Conservation (phyloP, 495 filamentous ascomycete species). For the Letharia columbiana region DNA sequence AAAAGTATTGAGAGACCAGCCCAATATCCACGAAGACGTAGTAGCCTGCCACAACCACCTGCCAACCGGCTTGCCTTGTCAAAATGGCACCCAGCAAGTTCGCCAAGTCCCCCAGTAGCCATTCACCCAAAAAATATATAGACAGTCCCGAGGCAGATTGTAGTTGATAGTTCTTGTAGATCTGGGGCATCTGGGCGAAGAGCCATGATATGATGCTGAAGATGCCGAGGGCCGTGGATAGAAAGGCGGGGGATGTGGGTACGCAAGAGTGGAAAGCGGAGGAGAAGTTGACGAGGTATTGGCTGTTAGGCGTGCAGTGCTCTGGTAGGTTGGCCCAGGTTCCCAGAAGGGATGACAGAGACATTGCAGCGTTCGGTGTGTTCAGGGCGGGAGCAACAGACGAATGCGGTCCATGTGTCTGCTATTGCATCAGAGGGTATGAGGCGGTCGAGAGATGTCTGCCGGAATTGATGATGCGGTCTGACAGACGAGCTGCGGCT, state of each 20-base stretch:
- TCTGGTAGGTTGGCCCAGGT: slow-evolving; percentile 36
- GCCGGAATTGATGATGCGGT: neutral
- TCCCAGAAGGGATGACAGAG: neutral
- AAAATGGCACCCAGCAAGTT: slow-evolving; percentile 59
- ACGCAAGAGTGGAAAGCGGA: slow-evolving; percentile 56
- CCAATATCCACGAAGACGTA: slow-evolving; percentile 60
- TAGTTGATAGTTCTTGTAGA: slow-evolving; percentile 60
- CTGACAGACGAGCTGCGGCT: neutral
- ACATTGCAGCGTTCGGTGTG: neutral
- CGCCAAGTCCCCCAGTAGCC: slow-evolving; percentile 60
- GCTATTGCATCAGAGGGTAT: neutral
- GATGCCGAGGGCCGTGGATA: slow-evolving; percentile 56
- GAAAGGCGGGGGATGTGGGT: slow-evolving; percentile 55
- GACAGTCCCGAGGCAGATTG: slow-evolving; percentile 61
- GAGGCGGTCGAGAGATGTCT: neutral
- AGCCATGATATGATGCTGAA: slow-evolving; percentile 64
- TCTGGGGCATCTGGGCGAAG: slow-evolving; percentile 69
- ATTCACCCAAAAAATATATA: slow-evolving; percentile 60
- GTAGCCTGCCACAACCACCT: slow-evolving; percentile 58
- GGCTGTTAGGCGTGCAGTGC: slow-evolving; percentile 55
- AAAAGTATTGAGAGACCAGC: slow-evolving; percentile 57
- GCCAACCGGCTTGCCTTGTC: slow-evolving; percentile 61
- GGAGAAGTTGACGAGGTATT: slow-evolving; percentile 51
- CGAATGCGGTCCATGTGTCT: neutral
- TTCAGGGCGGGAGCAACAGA: neutral